Percentiles rank a stretch among this genome's conserved stretches.
These are phyloP conservation scores for Diplosphaera chodatii DNA, from an alignment of 139 green algal genomes.

Conservation along the genomic window DNA sequence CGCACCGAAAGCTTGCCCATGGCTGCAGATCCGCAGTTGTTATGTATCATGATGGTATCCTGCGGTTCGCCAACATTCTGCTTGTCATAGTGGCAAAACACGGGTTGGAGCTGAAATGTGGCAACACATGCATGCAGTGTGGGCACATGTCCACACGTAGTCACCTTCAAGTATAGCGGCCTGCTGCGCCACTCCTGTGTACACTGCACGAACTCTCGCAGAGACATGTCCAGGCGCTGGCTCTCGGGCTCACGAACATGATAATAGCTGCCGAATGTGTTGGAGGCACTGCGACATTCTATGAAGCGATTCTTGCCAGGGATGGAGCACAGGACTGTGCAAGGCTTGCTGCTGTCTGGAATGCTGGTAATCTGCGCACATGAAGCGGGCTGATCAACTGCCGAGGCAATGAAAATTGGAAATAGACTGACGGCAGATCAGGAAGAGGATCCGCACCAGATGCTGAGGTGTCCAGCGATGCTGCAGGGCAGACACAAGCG, in stretches of 20 bases:
- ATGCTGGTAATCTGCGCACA: too few relatives aligned
- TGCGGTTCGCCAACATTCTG: neutral
- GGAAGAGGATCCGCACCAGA: conserved; percentile 17
- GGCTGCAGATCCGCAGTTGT: neutral
- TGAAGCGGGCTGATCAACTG: too few relatives aligned
- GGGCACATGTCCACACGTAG: too few relatives aligned
- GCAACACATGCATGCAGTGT: too few relatives aligned
- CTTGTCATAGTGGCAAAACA: too few relatives aligned
- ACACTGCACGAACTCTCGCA: conserved; percentile 43
- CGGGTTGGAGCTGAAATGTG: too few relatives aligned
- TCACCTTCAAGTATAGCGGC: conserved; percentile 24
- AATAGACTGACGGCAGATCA: too few relatives aligned
- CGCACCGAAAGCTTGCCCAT: conserved; percentile 5
- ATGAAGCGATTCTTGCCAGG: conserved; percentile 42
- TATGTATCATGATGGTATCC: neutral
- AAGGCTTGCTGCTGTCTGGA: neutral
- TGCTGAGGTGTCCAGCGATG: conserved; percentile 11
- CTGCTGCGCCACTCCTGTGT: conserved; percentile 25
- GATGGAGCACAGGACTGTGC: conserved; percentile 36
- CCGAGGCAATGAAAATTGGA: too few relatives aligned
- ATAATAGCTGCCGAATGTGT: conserved; percentile 52
- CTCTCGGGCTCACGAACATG: conserved; percentile 57
- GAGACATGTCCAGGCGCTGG: conserved; percentile 26
- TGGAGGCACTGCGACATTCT: conserved; percentile 38
- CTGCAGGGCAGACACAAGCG: conserved; percentile 11